Base-by-base conservation (phyloP, 2,329 filamentous ascomycete genomes). In the Beauveria pseudobassiana region DNA sequence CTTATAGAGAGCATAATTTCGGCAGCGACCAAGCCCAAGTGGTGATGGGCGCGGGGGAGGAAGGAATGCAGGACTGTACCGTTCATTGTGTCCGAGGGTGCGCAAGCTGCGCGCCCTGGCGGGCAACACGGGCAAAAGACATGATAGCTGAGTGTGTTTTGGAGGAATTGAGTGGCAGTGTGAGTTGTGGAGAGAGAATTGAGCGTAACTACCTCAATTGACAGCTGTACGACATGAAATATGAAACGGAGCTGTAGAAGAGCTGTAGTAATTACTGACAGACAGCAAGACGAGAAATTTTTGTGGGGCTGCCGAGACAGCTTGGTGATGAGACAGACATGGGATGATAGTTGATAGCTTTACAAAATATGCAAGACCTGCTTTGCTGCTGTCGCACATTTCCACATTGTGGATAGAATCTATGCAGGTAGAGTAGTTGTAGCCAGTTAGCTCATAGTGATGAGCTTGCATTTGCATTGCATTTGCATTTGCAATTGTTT, bases 21-120 rank as follows among this genome's bases (percentile, higher is more conserved):
- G 10, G n/a, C 26, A 16, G 20, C 34, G 26, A 5, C 12, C 18
- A 16, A 5, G 22, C 18, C 10, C 10, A 22, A 6, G 24, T 8
- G 6, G 40, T 18, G 9, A 28, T 18, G 24, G 5, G 24, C 10
- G 40, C 26, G 20, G 5, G 3, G n/a, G 3, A 26, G 3, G 26
- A 7, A 34, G 38, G 38, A 12, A 20, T 8, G 46, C 22, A 53
- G 22, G 50, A 10, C 12, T 28, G 8, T 62, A 58, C 53, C 53
- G 24, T 28, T 58, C 46, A 20, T 34, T 5, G 1, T 28, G 53
- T 16, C 24, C 20, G 10, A 20, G 2, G 5, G 22, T 16, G 4
- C 40, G 53, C 45, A 62, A 48, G 48, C 53, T 52, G 46, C 53
- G 60, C 53, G 5, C 40, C 60, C 9, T n/a, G 34, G 43, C 50